Base-by-base conservation (phyloP, 2,329 filamentous ascomycete genomes). In the Alternaria hordeiaustralica region DNA sequence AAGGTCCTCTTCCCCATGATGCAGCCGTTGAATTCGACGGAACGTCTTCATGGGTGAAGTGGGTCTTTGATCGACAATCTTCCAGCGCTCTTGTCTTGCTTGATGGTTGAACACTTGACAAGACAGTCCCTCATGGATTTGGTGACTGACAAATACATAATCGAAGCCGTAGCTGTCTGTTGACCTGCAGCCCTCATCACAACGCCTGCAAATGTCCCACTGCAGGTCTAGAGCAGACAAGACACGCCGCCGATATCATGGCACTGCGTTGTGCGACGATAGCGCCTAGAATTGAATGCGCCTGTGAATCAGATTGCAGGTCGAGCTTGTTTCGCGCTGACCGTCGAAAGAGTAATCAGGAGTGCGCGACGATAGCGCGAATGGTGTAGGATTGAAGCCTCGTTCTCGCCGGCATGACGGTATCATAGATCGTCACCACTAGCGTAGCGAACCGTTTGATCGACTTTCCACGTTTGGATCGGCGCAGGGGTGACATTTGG, bases 161-260 rank as follows among this genome's bases (percentile, higher is more conserved):
- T 21, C 7, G 7, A 33, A 10, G 13, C 20, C 3, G 18, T 10
- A 2, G 8, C 7, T 30, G 26, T 21, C 11, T 13, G 7, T 50
- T 30, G 10, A 6, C 4, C 5, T 18, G 25, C 26, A 18, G 18
- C 11, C 47, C 4, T 11, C 4, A 20, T 30, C 18, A 21, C 18
- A 13, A 33, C 0, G 26, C 47, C 47, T 11, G n/a, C 0, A 9
- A 21, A 10, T 0, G 0, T 2, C 2, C 36, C 3, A 1, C n/a
- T 51, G 26, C 18, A 21, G 3, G 47, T 1, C 47, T 51, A 15
- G 47, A 51, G 18, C 4, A 28, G n/a, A 18, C 18, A 11, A 9
- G 2, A 6, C 5, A 33, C 11, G 47, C n/a, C 47, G n/a, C 26
- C 26, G 11, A 33, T 33, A 51, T 21, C 47, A 21, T 13, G 7